Conservation (phyloP, 73 alveolate species). For the Symbiodinium natans region DNA sequence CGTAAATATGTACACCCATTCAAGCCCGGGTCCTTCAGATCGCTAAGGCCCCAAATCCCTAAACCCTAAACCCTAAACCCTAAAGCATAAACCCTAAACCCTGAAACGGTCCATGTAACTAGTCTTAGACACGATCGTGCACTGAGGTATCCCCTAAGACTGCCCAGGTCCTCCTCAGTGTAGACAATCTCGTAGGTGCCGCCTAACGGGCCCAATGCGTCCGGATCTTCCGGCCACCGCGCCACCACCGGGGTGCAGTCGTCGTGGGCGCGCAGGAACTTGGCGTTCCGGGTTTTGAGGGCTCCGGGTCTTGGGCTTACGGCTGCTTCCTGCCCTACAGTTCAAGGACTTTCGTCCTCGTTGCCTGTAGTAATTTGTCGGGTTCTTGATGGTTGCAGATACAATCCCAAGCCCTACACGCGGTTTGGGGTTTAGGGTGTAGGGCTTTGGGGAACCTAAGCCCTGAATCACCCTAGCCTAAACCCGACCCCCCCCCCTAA, state of each 20-base stretch:
- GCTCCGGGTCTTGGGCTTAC: neutral
- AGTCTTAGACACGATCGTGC: neutral
- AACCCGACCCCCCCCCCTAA: neutral
- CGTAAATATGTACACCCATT: too few species aligned
- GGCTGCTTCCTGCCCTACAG: too few species aligned
- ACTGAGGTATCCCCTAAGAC: neutral
- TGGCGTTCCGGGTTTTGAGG: neutral
- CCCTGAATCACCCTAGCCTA: neutral
- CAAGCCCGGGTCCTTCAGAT: too few species aligned
- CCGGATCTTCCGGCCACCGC: constrained; percentile 62
- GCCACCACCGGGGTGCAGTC: constrained; percentile 69
- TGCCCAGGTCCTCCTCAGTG: constrained; percentile 18
- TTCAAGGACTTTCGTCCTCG: too few species aligned
- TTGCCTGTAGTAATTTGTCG: too few species aligned
- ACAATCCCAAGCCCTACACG: too few species aligned
- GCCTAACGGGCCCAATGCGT: constrained; percentile 30
- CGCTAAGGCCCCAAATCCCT: too few species aligned
- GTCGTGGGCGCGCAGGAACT: constrained; percentile 51
- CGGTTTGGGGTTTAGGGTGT: too few species aligned
- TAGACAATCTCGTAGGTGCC: constrained; percentile 59
- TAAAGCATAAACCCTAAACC: too few species aligned
- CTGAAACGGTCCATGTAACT: neutral
- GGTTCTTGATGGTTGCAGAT: too few species aligned
- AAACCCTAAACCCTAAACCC: neutral
- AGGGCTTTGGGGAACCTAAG: neutral